A percentile compares a stretch with the other conserved stretches of the same genome.
phyloP scores from a whole-genome alignment of 2,329 filamentous ascomycete genomes.

The Lecanoromycetidae sp. region DNA sequence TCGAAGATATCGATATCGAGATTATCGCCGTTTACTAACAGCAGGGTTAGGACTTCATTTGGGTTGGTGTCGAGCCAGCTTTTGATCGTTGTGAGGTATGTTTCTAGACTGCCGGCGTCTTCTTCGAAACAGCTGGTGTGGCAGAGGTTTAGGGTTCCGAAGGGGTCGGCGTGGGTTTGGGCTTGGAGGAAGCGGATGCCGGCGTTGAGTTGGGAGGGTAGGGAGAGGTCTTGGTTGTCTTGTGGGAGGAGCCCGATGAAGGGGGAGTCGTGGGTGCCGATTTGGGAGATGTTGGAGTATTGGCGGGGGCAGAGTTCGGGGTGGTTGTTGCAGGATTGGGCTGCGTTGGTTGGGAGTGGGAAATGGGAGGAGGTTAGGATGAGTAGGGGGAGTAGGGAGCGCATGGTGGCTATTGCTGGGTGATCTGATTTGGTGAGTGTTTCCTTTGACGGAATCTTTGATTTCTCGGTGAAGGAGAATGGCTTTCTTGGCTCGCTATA shows the following conservation, averaged over 20 bases:
- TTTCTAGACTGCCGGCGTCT: slow-evolving; percentile 64
- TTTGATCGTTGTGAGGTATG: slow-evolving; percentile 56
- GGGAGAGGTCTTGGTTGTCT: slow-evolving; percentile 59
- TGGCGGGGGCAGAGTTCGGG: slow-evolving; percentile 62
- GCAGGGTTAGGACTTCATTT: slow-evolving; percentile 75
- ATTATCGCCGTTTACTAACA: slow-evolving; percentile 78
- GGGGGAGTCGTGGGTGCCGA: slow-evolving; percentile 70
- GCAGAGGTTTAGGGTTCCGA: slow-evolving; percentile 59
- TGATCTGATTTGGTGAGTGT: too few species aligned
- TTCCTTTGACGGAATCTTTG: too few species aligned
- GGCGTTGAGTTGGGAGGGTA: slow-evolving; percentile 63
- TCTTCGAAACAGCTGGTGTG: slow-evolving; percentile 74
- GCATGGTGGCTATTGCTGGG: not conserved
- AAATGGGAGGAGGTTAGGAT: not conserved
- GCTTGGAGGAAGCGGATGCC: slow-evolving; percentile 52
- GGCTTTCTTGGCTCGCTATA: too few species aligned
- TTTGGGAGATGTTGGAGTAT: slow-evolving; percentile 70
- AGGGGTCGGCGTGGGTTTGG: slow-evolving; percentile 40
- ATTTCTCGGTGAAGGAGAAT: too few species aligned
- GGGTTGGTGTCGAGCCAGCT: slow-evolving; percentile 64
- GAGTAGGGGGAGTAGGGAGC: not conserved
- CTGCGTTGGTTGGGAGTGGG: too few species aligned
- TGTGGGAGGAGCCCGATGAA: slow-evolving; percentile 63
- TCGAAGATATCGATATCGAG: slow-evolving; percentile 53
- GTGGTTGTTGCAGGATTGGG: slow-evolving; percentile 55